Evolutionary conservation across 2,329 filamentous ascomycete species (phyloP), one percentile per base, ranked within the genome.

Genomic region (Penicillium sp.): DNA sequence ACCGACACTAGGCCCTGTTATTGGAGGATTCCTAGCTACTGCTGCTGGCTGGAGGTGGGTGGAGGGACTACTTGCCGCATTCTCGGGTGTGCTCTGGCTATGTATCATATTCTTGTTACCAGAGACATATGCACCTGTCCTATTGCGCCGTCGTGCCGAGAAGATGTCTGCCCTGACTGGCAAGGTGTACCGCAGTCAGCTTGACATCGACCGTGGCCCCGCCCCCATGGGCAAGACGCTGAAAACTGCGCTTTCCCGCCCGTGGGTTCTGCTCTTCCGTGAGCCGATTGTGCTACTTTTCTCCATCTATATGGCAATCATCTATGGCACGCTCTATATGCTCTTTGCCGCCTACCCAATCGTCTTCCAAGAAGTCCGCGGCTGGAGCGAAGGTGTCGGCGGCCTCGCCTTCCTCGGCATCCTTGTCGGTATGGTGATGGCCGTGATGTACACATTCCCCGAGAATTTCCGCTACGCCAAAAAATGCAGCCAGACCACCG

Each of bases 381-480:
- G 61, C 43, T 65, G 62, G 63, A 61, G 58, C 49, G 55, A 60
- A 41, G 61, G 62, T 21, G 40, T 64, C 26, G 55, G 60, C 6
- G 57, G 59, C 15, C 48, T 65, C 4, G 54, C 63, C 13, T 64
- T 66, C 53, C 41, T 66, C 4, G 63, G 63, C 4, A 61, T 64
- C 19, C 61, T 66, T 54, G 52, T 64, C 19, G 64, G 64, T 15
- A 65, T 64, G 55, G 26, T 65, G 17, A 28, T 54, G 10, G 63
- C 61, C 1, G 57, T 64, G 54, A 54, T 6, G 31, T 53, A 17
- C 52, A 61, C 35, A 39, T 51, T 1, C 44, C 60, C 57, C 1
- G 65, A 70, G 45, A 71, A 71, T 49, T 57, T 61, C 39, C 60
- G 64, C 17, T 69, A 68, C 44, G 57, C 55, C 9, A 60, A 56